These are phyloP conservation scores for Neoboletus brunneissimus DNA, from an alignment of 768 basidiomycete genomes.

Conservation along the genomic window DNA sequence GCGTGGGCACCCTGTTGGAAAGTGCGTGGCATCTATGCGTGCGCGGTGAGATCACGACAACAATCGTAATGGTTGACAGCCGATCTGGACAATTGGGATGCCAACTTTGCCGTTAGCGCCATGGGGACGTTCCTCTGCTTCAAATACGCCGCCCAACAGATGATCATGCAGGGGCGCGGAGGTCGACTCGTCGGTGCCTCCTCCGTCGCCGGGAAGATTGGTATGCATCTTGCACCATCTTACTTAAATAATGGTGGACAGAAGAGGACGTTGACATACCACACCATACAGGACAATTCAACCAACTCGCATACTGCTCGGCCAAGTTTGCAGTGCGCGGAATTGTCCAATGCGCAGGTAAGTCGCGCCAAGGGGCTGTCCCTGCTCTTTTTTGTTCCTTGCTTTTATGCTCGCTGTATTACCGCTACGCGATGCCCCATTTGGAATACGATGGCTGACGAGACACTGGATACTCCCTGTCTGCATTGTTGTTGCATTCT, in stretches of 20 bases:
- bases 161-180: slow-evolving; percentile 20
- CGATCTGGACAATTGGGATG: slow-evolving; percentile 22
- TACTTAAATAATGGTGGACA: neutral
- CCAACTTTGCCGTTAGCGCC: slow-evolving; percentile 22
- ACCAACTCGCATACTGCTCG: slow-evolving; percentile 12
- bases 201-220: slow-evolving; percentile 1
- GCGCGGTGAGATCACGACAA: no score
- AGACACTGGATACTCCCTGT: neutral
- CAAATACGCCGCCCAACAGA: slow-evolving; percentile 20
- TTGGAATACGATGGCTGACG: slow-evolving; percentile 1
- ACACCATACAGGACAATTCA: neutral
- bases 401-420: neutral
- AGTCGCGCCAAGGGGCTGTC: neutral
- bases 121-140: slow-evolving; percentile 27
- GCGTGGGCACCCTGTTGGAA: slow-evolving; percentile 1
- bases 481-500: slow-evolving; percentile 8
- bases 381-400: neutral
- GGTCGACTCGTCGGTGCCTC: slow-evolving; percentile 6
- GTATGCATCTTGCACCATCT: neutral
- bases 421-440: neutral
- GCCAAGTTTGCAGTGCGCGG: slow-evolving; percentile 12
- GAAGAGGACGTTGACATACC: neutral
- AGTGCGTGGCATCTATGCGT: neutral
- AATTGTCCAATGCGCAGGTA: slow-evolving; percentile 16
- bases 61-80: slow-evolving; percentile 1